Evolutionary conservation across 192 early-diverging fungal genomes (phyloP), one percentile per base, ranked within the genome.

Genomic region (Coemansia sp.): DNA sequence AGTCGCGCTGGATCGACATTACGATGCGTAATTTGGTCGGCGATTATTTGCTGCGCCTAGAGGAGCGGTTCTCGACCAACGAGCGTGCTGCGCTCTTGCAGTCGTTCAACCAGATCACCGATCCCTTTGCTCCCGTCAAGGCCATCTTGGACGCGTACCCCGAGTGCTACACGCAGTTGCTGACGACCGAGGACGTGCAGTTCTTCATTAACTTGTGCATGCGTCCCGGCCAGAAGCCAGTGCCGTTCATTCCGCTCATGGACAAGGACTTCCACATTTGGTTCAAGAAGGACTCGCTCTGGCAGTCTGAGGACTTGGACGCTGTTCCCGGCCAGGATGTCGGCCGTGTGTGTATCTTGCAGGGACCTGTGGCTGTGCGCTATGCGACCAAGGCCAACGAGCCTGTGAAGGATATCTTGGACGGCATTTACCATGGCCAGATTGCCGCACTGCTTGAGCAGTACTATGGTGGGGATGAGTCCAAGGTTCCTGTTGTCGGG

Each of bases 231-330:
- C 89, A 92, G 72, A 96, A 94, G 82, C 94, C 94, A 7, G 90
- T 94, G 19, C 92, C 96, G 42, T 98, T 95, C 80, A 91, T 98
- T 65, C 93, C 94, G 9, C 87, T 93, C 23, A 79, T 98, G 34
- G 94, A 96, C 74, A 91, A 93, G 63, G 91, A 93, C 79, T 94
- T 98, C 79, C 92, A 93, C 65, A 85, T 90, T 45, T 94, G 94
- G 92, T 90, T 96, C 80, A 94, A 92, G 85, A 96, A 96, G 86
- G 92, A 95, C 75, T 92, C 89, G 15, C 78, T 92, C 21, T 96
- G 94, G 94, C 93, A 94, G 75, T 89, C 91, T 1, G 94, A 98
- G 69, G 89, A 95, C 69, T 73, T 96, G 9, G 90, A 91, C 42
- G 89, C 94, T 37, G 88, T 96, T 51, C 86, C 90, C 25, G 93